Evolutionary conservation across 75 land plant species (phyloP).

Genomic region (Chamaecyparis obtusa): DNA sequence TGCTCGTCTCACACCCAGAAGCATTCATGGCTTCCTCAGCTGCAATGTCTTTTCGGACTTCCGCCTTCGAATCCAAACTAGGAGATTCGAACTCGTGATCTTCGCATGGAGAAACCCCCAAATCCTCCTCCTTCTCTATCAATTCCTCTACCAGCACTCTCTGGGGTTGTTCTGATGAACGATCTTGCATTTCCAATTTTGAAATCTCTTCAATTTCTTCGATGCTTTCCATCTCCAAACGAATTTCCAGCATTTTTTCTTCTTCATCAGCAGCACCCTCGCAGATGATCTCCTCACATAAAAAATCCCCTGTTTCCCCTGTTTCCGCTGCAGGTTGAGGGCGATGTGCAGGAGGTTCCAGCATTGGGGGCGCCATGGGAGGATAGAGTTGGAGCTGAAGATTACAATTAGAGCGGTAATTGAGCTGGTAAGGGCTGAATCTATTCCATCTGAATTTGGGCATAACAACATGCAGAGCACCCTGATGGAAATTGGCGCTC

Average conservation of each 20-base stretch:
- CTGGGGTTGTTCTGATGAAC: not conserved
- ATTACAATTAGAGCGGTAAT: not conserved
- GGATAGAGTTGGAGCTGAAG: not conserved
- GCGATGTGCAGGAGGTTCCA: not conserved
- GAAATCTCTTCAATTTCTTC: not conserved
- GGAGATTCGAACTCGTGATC: not conserved
- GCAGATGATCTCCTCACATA: not conserved
- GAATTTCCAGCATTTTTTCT: not conserved
- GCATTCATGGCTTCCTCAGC: not conserved
- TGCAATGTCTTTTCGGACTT: not conserved
- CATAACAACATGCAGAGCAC: not conserved
- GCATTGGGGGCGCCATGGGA: not conserved
- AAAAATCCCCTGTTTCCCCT: not conserved
- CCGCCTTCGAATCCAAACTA: not conserved
- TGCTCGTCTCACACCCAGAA: not conserved
- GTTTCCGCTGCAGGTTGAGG: not conserved
- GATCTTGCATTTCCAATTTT: not conserved
- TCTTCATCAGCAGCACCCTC: not conserved
- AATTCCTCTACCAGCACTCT: not conserved
- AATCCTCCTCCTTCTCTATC: not conserved
- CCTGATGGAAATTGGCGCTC: not conserved
- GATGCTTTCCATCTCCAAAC: not conserved
- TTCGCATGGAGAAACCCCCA: not conserved
- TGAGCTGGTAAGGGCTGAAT: not conserved
- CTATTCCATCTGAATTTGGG: slow-evolving; percentile 11